Conservation (phyloP, 2,329 filamentous ascomycete genomes). For the Chalaropsis thielavioides region DNA sequence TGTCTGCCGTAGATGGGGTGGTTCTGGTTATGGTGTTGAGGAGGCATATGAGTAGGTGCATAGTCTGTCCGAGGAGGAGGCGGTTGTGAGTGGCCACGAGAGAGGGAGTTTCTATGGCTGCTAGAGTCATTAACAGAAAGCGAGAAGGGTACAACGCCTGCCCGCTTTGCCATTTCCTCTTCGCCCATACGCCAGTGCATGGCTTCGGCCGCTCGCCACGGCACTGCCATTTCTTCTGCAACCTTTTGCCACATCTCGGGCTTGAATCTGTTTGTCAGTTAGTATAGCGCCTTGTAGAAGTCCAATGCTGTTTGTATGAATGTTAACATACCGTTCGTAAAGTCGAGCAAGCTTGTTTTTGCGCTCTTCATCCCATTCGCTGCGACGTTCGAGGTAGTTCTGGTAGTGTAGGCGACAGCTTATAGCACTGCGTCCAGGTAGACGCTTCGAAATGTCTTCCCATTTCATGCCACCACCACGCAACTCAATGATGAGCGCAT, state of each 20-base stretch:
- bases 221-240: constrained; percentile 85
- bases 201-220: constrained; percentile 88
- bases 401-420: constrained; percentile 92
- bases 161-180: constrained; percentile 81
- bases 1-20: constrained; percentile 31
- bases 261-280: constrained; percentile 57
- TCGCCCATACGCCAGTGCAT: constrained; percentile 98
- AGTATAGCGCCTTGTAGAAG: neutral
- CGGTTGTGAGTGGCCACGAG: constrained; percentile 28
- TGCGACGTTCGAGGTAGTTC: constrained; percentile 85
- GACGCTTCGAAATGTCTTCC: constrained; percentile 89
- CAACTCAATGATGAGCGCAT: constrained; percentile 84
- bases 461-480: constrained; percentile 90
- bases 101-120: constrained; percentile 27
- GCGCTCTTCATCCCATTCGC: constrained; percentile 93
- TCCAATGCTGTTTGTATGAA: neutral
- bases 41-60: neutral
- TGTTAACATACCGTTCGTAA: constrained; percentile 67
- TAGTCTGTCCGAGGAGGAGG: constrained; percentile 20
- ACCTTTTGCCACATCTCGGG: constrained; percentile 96
- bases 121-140: constrained; percentile 38
- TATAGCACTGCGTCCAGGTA: constrained; percentile 83
- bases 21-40: constrained; percentile 8
- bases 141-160: constrained; percentile 76
- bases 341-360: constrained; percentile 92